A percentile compares a stretch with the other conserved stretches of the same genome.
phyloP scores from a whole-genome alignment of 495 filamentous ascomycete genomes.

The Penicillium verhagenii region DNA sequence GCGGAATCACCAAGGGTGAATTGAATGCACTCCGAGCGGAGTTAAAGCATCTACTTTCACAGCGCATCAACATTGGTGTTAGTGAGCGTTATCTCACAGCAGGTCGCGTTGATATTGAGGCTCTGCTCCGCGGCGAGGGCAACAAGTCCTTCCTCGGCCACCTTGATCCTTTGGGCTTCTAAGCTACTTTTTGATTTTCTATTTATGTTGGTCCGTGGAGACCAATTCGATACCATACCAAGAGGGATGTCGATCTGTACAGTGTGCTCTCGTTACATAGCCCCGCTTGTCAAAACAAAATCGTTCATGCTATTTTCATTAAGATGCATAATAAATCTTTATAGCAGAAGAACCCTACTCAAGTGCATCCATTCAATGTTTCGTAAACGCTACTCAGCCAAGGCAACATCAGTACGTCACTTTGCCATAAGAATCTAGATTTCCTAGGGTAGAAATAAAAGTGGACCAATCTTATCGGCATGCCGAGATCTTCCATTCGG shows the following conservation, averaged over 20 bases:
- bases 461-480: conserved; percentile 15
- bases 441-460: not conserved
- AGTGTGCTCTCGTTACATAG: not conserved
- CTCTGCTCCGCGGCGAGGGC: conserved; percentile 63
- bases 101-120: conserved; percentile 78
- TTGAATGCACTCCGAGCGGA: conserved; percentile 50
- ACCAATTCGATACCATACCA: conserved; percentile 1
- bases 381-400: too few relatives aligned
- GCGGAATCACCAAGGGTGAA: conserved; percentile 67
- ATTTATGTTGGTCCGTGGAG: not conserved
- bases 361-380: too few relatives aligned
- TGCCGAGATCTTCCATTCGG: conserved; percentile 22
- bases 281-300: not conserved
- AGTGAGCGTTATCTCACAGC: conserved; percentile 85
- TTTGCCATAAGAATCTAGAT: too few relatives aligned
- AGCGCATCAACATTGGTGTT: conserved; percentile 86
- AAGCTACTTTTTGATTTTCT: not conserved
- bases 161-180: conserved; percentile 30
- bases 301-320: not conserved
- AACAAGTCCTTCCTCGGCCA: conserved; percentile 61
- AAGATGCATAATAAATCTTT: not conserved
- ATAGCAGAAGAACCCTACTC: too few relatives aligned
- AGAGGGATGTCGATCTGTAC: not conserved
- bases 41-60: conserved; percentile 56
- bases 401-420: too few relatives aligned